phyloP scores from a whole-genome alignment of 257 asterid species.

The Prunella vulgaris region DNA sequence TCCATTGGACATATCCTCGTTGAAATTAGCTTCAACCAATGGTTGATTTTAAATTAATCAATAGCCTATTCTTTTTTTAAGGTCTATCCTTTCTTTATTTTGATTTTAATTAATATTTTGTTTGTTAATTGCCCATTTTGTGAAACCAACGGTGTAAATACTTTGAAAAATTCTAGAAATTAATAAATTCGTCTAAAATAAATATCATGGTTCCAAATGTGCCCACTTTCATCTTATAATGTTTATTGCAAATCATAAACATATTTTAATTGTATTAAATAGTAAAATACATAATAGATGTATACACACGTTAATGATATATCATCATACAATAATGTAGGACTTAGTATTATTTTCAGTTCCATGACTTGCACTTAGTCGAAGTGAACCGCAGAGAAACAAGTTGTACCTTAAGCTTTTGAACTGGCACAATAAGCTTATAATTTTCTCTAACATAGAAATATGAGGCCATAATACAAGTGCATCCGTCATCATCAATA shows the following conservation, averaged over 20 bases:
- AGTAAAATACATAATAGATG: background rate
- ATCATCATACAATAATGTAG: background rate
- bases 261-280: background rate
- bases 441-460: background rate
- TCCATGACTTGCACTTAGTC: background rate
- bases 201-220: background rate
- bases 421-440: background rate
- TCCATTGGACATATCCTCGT: background rate
- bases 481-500: background rate
- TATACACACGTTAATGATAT: background rate
- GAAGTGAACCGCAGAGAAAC: background rate
- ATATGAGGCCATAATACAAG: no score
- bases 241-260: background rate
- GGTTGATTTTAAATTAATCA: no score
- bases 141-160: background rate
- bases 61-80: no score
- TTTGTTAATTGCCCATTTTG: background rate
- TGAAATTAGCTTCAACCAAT: background rate
- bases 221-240: no score
- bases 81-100: background rate
- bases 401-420: background rate
- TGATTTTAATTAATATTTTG: background rate
- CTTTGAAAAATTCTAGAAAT: background rate
- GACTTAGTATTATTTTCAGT: no score
- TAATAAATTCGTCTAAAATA: no score